Evolutionary conservation across 2,329 filamentous ascomycete genomes (phyloP), one percentile per base, ranked within the genome.

Genomic region (Cladorrhinum sp.): DNA sequence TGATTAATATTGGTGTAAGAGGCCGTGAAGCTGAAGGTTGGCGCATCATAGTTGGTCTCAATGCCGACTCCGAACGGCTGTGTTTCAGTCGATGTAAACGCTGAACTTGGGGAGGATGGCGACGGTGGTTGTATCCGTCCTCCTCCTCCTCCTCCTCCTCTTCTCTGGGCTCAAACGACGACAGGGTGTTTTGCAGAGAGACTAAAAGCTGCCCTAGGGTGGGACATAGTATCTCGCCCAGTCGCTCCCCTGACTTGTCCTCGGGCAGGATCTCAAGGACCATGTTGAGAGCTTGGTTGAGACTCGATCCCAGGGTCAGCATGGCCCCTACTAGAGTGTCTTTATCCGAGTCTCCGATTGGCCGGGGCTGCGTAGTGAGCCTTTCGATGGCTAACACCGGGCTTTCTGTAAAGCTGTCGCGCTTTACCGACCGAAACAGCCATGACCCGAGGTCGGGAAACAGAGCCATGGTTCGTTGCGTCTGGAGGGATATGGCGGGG

Each of bases 281-380:
- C 53, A 69, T 64, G 50, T 58, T 55, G 16, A 69, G 65, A 29
- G 66, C 66, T 16, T 65, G 55, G 9, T 65, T 60, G 3, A 69
- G 64, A 48, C 64, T 67, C 12, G 66, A 61, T 32, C 65, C 65
- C 52, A 69, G 59, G 41, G 63, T 60, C 48, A 69, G 58, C 16
- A 68, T 62, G 10, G 66, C 66, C 16, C 66, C 67, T 24, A 68
- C 62, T 16, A 69, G 60, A 10, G 60, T 52, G 51, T 69, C 67
- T 56, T 67, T 68, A 50, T 68, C 66, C 18, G 61, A 60, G 41
- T 65, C 63, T 12, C 51, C 56, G 24, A 69, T 59, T 27, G 67
- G 66, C 24, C 58, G 61, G 22, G 63, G 53, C 18, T 60, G 60
- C 20, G 61, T 36, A 57, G 60, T 63, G 32, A 69, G 67, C 61